Conservation (phyloP, 139 green algal genomes). For the Helicosporidium sp. region DNA sequence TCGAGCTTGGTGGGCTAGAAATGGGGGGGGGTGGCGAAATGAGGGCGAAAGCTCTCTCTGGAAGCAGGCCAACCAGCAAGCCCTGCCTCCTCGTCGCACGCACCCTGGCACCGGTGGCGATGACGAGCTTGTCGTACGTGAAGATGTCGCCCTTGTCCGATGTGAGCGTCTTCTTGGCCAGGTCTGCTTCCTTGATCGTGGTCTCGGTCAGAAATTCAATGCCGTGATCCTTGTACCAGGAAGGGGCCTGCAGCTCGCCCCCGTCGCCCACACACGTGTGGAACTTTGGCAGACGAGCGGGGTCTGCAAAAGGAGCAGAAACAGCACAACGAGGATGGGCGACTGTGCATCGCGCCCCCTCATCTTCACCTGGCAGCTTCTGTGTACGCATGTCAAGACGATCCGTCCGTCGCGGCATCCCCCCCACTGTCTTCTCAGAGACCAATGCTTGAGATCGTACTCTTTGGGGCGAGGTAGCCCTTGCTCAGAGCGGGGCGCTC, state of each 20-base stretch:
- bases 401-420: background rate
- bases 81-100: background rate
- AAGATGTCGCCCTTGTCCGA: constrained; percentile 33
- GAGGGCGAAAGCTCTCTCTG: background rate
- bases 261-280: constrained; percentile 81
- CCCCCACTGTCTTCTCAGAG: background rate
- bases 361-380: no score
- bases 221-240: constrained; percentile 61
- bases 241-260: constrained; percentile 43
- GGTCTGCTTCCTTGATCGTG: constrained; percentile 30
- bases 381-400: background rate
- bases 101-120: constrained; percentile 62
- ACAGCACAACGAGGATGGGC: no score
- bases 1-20: constrained; percentile 15
- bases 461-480: constrained; percentile 56
- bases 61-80: background rate
- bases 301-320: no score
- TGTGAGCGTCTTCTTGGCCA: constrained; percentile 36
- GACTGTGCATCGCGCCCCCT: no score
- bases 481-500: constrained; percentile 78
- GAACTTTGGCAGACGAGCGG: constrained; percentile 73
- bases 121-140: constrained; percentile 60
- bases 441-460: constrained; percentile 2
- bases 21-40: no score
- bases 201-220: constrained; percentile 47